A percentile compares a stretch with the other conserved stretches of the same genome.
Conservation (phyloP, 208 protist genomes). For the Trypanosoma scelopori region DNA sequence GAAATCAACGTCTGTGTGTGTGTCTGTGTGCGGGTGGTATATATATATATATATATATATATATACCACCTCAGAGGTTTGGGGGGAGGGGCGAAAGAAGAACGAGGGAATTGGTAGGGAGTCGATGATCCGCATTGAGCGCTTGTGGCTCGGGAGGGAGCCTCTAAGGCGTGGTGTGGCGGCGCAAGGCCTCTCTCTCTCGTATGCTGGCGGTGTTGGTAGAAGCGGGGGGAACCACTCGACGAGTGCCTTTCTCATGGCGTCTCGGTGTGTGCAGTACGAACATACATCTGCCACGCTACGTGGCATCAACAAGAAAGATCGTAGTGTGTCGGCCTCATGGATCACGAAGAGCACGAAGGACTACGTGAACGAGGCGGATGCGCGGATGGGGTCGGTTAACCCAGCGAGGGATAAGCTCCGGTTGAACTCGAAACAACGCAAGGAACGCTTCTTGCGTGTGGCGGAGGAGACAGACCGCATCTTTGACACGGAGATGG, state of each 20-base stretch:
- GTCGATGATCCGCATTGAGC: slow-evolving; percentile 25
- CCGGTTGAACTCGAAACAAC: slow-evolving; percentile 16
- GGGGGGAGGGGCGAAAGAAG: not conserved
- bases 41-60: slow-evolving; percentile 8
- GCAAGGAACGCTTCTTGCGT: slow-evolving; percentile 30
- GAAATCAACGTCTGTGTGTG: not conserved
- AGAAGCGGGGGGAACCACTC: not conserved
- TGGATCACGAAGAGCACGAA: slow-evolving; percentile 89
- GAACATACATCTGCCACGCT: slow-evolving; percentile 72
- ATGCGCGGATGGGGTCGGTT: slow-evolving; percentile 36
- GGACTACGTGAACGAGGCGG: slow-evolving; percentile 81
- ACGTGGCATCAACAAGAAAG: slow-evolving; percentile 67
- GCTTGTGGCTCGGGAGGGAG: slow-evolving; percentile 9
- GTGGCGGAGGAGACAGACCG: slow-evolving; percentile 53
- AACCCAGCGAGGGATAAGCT: slow-evolving; percentile 31
- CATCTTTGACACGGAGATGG: slow-evolving; percentile 70
- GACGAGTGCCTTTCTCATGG: slow-evolving; percentile 11
- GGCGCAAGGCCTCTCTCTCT: slow-evolving; percentile 10
- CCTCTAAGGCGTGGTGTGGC: not conserved
- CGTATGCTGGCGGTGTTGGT: not conserved
- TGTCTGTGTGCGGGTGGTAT: too few species aligned
- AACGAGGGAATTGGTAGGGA: not conserved
- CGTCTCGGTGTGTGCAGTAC: slow-evolving; percentile 52
- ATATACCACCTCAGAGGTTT: not conserved
- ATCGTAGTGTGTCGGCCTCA: slow-evolving; percentile 32